Evolutionary conservation across 2,329 filamentous ascomycete genomes (phyloP).

Genomic region (Zasmidium angulare): DNA sequence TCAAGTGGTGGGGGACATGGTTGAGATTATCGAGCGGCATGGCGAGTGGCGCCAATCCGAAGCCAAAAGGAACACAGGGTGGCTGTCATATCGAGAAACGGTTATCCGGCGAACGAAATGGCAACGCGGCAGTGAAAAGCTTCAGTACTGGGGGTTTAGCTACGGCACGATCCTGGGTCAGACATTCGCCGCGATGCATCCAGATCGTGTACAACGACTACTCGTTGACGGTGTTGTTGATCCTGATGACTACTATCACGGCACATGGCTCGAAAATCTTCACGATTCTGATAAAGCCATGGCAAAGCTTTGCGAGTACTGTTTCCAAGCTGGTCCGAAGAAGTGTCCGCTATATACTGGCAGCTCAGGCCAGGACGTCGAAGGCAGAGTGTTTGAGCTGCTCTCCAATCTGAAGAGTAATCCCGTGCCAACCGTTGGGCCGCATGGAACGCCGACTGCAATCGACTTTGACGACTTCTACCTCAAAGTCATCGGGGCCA

Average conservation of each 20-base stretch:
- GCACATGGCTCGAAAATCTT: slow-evolving; percentile 1
- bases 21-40: slow-evolving; percentile 43
- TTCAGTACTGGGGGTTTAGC: slow-evolving; percentile 40
- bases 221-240: slow-evolving; percentile 41
- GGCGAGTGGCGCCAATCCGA: slow-evolving; percentile 27
- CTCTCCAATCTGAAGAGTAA: slow-evolving; percentile 3
- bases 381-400: neutral
- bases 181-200: slow-evolving; percentile 41
- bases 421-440: neutral
- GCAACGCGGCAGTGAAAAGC: neutral
- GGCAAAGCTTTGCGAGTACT: slow-evolving; percentile 2
- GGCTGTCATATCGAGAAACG: no score
- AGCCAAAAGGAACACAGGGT: neutral
- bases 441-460: neutral
- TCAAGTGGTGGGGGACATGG: slow-evolving; percentile 47
- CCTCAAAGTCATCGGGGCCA: slow-evolving; percentile 7
- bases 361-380: slow-evolving; percentile 3
- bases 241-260: slow-evolving; percentile 1
- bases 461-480: slow-evolving; percentile 13
- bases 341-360: slow-evolving; percentile 7
- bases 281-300: slow-evolving; percentile 3
- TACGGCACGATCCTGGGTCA: slow-evolving; percentile 46
- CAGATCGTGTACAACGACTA: slow-evolving; percentile 35
- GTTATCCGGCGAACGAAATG: neutral
- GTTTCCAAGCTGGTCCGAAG: slow-evolving; percentile 3